Evolutionary conservation across 441 rosid genomes (phyloP).

Genomic region (Theobroma grandiflorum): DNA sequence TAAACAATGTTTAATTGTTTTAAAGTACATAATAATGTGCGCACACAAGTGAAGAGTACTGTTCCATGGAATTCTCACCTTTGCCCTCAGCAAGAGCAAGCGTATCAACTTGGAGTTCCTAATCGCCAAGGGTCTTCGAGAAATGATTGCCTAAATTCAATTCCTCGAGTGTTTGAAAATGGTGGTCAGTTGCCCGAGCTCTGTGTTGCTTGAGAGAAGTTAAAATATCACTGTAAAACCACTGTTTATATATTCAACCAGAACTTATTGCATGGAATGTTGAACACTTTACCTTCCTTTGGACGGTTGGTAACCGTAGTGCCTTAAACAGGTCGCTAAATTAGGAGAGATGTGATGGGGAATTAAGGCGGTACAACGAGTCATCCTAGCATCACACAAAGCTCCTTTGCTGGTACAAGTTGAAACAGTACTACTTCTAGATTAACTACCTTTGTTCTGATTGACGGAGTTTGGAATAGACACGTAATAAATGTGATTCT

Average conservation of each 20-base stretch:
- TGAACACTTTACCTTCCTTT: background rate
- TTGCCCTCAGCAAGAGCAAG: constrained; percentile 4
- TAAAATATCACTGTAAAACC: constrained; percentile 17
- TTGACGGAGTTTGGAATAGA: background rate
- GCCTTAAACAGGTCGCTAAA: constrained; percentile 20
- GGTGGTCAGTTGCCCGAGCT: background rate
- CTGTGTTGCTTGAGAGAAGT: constrained; percentile 4
- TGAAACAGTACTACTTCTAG: background rate
- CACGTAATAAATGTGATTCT: background rate
- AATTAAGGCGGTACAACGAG: background rate
- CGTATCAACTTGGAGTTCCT: background rate
- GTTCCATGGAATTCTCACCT: background rate
- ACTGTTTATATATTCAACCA: background rate
- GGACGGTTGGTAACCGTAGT: constrained; percentile 12
- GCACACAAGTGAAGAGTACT: background rate
- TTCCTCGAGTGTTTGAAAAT: background rate
- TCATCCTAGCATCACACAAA: constrained; percentile 37
- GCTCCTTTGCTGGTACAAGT: background rate
- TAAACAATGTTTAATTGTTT: background rate
- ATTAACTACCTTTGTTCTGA: background rate
- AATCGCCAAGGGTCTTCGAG: background rate
- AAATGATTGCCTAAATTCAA: background rate
- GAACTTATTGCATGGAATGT: background rate
- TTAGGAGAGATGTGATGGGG: background rate
- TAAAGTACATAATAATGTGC: background rate